Evolutionary conservation across 495 filamentous ascomycete genomes (phyloP).

Genomic region (Neurospora sp.): DNA sequence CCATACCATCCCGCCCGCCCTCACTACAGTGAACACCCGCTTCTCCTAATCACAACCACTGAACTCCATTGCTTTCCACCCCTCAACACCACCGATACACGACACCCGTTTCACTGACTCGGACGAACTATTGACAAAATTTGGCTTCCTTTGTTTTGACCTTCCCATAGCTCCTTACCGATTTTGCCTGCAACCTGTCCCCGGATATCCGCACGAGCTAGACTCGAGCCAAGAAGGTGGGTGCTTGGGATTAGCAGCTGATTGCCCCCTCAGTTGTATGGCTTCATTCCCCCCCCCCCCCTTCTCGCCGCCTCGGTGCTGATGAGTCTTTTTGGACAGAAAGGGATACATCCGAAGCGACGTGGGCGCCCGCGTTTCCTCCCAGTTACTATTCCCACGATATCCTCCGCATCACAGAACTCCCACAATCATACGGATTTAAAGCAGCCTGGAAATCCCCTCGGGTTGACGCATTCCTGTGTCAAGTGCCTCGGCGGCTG

Average conservation of each 20-base stretch:
- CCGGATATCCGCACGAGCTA: neutral
- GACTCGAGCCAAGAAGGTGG: neutral
- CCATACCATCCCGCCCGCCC: neutral
- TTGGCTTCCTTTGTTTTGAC: neutral
- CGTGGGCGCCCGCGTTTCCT: neutral
- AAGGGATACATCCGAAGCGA: constrained; percentile 3
- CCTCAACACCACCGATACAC: neutral
- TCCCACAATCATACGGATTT: neutral
- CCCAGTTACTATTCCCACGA: neutral
- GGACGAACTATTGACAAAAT: neutral
- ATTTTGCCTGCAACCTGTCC: neutral
- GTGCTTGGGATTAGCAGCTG: neutral
- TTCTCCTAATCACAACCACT: neutral
- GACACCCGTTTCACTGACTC: neutral
- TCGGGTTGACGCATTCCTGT: neutral
- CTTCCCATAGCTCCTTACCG: neutral
- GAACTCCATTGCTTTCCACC: neutral
- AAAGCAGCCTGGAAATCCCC: neutral
- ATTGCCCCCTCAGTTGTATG: neutral
- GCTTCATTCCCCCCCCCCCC: neutral
- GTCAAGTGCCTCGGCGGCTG: neutral
- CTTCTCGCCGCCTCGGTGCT: constrained; percentile 5
- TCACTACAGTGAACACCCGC: neutral
- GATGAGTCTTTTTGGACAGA: constrained; percentile 16
- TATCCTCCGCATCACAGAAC: neutral